Evolutionary conservation across 495 filamentous ascomycete genomes (phyloP).

Genomic region (Jackrogersella multiformis): DNA sequence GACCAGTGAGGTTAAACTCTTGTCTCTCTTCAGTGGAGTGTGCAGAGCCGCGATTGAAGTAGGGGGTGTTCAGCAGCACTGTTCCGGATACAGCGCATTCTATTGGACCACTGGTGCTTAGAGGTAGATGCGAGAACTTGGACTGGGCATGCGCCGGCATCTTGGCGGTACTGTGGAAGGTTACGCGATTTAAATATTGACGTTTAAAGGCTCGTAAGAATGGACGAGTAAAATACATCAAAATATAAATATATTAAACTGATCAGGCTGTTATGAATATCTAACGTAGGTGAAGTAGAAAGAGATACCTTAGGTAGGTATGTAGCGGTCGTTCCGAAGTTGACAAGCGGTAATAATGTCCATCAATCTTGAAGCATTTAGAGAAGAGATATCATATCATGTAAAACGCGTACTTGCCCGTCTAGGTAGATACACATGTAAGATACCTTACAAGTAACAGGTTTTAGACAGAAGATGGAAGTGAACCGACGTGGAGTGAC

Average conservation of each 20-base stretch:
- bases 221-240: constrained; percentile 36
- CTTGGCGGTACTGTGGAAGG: constrained; percentile 29
- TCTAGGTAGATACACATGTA: too few relatives aligned
- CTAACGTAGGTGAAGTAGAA: constrained; percentile 1
- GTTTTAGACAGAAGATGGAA: constrained; percentile 15
- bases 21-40: constrained; percentile 74
- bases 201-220: constrained; percentile 32
- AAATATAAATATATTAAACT: constrained; percentile 25
- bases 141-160: constrained; percentile 45
- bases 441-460: constrained; percentile 10
- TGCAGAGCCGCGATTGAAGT: constrained; percentile 86
- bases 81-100: constrained; percentile 68
- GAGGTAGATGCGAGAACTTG: constrained; percentile 68
- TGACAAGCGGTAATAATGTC: constrained; percentile 2
- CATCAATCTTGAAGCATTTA: constrained; percentile 9
- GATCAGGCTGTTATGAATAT: neutral
- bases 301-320: neutral
- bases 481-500: constrained; percentile 22
- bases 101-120: constrained; percentile 70
- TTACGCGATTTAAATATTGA: constrained; percentile 13
- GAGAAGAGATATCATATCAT: too few relatives aligned
- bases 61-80: constrained; percentile 71
- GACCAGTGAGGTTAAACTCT: constrained; percentile 73
- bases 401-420: constrained; percentile 20
- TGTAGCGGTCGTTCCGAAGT: neutral